phyloP scores from a whole-genome alignment of 2,329 filamentous ascomycete genomes.

The Pyrenophora tritici-repentis region DNA sequence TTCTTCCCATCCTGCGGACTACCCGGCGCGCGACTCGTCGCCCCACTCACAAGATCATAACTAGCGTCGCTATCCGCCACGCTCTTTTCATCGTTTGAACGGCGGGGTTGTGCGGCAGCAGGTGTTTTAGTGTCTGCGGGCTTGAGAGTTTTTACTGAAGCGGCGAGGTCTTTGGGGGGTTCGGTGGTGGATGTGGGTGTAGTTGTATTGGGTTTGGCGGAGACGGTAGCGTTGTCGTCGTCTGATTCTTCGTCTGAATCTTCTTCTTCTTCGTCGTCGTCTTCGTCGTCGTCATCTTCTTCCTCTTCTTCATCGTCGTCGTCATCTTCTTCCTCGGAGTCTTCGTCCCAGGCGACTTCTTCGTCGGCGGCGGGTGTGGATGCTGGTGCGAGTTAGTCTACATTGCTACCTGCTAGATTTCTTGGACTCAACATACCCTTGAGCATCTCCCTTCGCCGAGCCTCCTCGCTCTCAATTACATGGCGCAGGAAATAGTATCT shows the following conservation, averaged over 20 bases:
- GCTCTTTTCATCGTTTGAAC: conserved; percentile 75
- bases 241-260: conserved; percentile 17
- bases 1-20: conserved; percentile 62
- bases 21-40: conserved; percentile 75
- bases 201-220: conserved; percentile 46
- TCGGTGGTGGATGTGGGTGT: conserved; percentile 53
- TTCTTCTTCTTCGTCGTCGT: conserved; percentile 16
- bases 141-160: conserved; percentile 49
- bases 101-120: conserved; percentile 59
- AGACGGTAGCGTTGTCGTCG: conserved; percentile 11
- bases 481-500: conserved; percentile 94
- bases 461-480: conserved; percentile 91
- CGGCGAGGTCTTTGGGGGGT: conserved; percentile 27
- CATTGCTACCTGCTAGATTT: not conserved
- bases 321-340: conserved; percentile 62
- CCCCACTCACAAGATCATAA: conserved; percentile 85
- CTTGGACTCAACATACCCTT: conserved; percentile 67
- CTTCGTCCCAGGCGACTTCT: conserved; percentile 71
- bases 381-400: conserved; percentile 24
- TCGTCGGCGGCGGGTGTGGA: conserved; percentile 76
- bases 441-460: conserved; percentile 82
- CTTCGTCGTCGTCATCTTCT: conserved; percentile 25
- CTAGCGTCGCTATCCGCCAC: conserved; percentile 92
- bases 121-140: conserved; percentile 55
- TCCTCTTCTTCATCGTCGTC: conserved; percentile 36